A percentile compares a stretch with the other conserved stretches of the same genome.
Conservation (phyloP, 2,329 filamentous ascomycete species). For the Endoconidiophora polonica region DNA sequence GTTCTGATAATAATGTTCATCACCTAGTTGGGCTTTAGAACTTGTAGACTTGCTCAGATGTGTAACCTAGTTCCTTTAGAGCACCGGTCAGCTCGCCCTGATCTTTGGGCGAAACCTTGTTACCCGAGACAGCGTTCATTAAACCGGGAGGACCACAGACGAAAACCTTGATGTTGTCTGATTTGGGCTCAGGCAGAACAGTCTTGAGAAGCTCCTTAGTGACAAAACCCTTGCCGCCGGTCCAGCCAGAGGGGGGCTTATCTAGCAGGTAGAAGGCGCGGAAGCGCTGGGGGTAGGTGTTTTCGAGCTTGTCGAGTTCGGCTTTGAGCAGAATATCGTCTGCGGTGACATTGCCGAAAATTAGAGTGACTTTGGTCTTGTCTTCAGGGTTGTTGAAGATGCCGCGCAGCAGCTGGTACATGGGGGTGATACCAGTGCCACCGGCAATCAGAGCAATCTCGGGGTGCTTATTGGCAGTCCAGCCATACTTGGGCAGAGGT, state of each 20-base stretch:
- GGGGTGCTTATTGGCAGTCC: slow-evolving; percentile 80
- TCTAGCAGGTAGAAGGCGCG: slow-evolving; percentile 87
- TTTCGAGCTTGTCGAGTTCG: slow-evolving; percentile 75
- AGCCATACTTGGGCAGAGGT: slow-evolving; percentile 83
- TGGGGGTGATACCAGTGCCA: slow-evolving; percentile 91
- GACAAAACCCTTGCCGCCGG: slow-evolving; percentile 62
- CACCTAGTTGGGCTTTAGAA: slow-evolving; percentile 35
- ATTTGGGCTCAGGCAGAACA: slow-evolving; percentile 81
- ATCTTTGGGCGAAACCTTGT: slow-evolving; percentile 81
- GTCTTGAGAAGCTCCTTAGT: slow-evolving; percentile 88
- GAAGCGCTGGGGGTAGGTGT: slow-evolving; percentile 90
- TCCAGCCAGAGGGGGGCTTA: slow-evolving; percentile 64
- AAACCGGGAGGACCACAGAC: slow-evolving; percentile 84
- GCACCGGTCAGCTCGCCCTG: slow-evolving; percentile 78
- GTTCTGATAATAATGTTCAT: neutral
- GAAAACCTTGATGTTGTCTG: slow-evolving; percentile 87
- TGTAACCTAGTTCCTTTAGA: slow-evolving; percentile 63
- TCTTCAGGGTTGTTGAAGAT: slow-evolving; percentile 96
- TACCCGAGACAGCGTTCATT: slow-evolving; percentile 83
- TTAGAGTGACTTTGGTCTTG: slow-evolving; percentile 91
- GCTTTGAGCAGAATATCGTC: slow-evolving; percentile 82
- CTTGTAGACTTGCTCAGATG: slow-evolving; percentile 76
- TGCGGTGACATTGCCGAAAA: slow-evolving; percentile 81
- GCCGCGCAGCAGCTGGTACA: slow-evolving; percentile 82
- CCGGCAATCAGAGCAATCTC: slow-evolving; percentile 82